phyloP scores from a whole-genome alignment of 805 yeast genomes.

The Yarrowia phangngaensis region DNA sequence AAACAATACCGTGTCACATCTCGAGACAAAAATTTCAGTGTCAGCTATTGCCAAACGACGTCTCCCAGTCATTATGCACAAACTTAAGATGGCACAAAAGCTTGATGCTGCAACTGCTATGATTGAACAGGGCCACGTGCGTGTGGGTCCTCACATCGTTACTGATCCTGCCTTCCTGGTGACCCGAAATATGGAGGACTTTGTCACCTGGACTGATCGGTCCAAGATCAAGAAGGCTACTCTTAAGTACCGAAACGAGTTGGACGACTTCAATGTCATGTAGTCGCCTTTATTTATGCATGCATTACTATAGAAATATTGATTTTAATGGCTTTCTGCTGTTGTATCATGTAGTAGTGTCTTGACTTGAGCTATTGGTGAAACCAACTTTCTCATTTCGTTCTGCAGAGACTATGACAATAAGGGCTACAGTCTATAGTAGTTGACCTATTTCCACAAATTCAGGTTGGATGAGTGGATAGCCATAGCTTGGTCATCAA shows the following conservation, averaged over 20 bases:
- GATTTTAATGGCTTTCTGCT: constrained; percentile 74
- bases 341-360: too few relatives aligned
- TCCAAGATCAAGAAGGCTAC: constrained; percentile 89
- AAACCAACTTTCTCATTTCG: too few relatives aligned
- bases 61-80: constrained; percentile 90
- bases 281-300: constrained; percentile 53
- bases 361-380: too few relatives aligned
- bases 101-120: constrained; percentile 83
- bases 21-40: constrained; percentile 88
- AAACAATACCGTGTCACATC: constrained; percentile 77
- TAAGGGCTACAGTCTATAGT: too few relatives aligned
- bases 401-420: too few relatives aligned
- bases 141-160: constrained; percentile 93
- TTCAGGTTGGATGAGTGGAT: too few relatives aligned
- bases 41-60: constrained; percentile 90
- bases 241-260: constrained; percentile 73
- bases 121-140: constrained; percentile 94
- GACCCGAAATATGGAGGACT: constrained; percentile 92
- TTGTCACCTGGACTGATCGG: constrained; percentile 95
- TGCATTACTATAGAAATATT: constrained; percentile 70
- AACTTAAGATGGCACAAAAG: constrained; percentile 89
- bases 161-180: constrained; percentile 95
- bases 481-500: too few relatives aligned
- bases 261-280: constrained; percentile 57
- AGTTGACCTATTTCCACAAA: too few relatives aligned